Evolutionary conservation across 768 basidiomycete genomes (phyloP), one percentile per base, ranked within the genome.

Genomic region (Butyriboletus loyo): DNA sequence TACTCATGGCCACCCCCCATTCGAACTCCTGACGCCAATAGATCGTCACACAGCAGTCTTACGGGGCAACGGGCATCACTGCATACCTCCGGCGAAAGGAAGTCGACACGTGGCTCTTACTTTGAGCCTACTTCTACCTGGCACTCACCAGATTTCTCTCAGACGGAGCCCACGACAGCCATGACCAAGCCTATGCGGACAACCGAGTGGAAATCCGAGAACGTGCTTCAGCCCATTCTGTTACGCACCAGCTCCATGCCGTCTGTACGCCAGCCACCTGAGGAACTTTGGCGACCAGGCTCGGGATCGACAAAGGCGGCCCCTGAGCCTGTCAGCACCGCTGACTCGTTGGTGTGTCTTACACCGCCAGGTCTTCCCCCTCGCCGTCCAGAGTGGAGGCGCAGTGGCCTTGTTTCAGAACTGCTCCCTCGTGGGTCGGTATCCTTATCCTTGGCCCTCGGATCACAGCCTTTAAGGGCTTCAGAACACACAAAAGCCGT

Each of bases 1-100:
- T 65, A 51, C 30, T 55, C 61, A 36, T 67, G 69, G 69, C 67
- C 64, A 19, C 64, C 65, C 17, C 49, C 46, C 7, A 24, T 36
- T 46, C 42, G 54, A 11, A 30, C 44, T 32, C 21, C 17, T 39
- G 44, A 37, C 34, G 22, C 42, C 15, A 28, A 28, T 36, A 21
- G 35, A 51, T 35, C 47, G 25, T 51, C 36, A 27, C 45, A 52
- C 38, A 37, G 24, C 54, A 28, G 22, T 49, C 42, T 34, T 41
- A 36, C 9, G 36, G 53, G 55, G 41, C 50, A 50, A n/a, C 46
- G 35, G 9, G 8, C 43, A 46, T 50, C 53, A 40, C 19, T 55
- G 50, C 57, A 54, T 46, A 46, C 56, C 52, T 21, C 46, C 21
- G 52, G 55, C 28, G 52, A 46, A 19, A 41, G 45, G 35, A 36